These are phyloP conservation scores for Cystobasidium onofrii DNA, from an alignment of 768 basidiomycete genomes.

Conservation along the genomic window DNA sequence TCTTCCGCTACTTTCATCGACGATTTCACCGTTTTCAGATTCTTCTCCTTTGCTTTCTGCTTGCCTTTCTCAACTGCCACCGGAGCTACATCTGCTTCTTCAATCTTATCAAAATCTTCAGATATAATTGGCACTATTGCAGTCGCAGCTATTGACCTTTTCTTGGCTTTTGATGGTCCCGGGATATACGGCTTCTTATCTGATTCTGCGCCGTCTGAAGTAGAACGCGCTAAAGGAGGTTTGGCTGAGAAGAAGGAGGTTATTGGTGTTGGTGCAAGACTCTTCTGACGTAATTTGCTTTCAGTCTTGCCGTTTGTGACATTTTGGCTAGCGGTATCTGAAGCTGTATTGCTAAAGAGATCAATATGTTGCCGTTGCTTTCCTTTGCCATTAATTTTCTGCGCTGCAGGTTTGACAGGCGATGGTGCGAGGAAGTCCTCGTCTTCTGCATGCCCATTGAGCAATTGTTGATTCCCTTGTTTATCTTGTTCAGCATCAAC, in stretches of 20 bases:
- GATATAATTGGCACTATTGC: not conserved
- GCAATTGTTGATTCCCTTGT: not conserved
- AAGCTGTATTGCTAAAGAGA: not conserved
- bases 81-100: not conserved
- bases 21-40: not conserved
- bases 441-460: not conserved
- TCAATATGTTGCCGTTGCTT: slow-evolving; percentile 11
- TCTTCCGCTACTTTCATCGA: not conserved
- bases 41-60: not conserved
- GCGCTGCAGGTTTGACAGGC: slow-evolving; percentile 11
- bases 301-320: not conserved
- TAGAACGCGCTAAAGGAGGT: not conserved
- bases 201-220: not conserved
- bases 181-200: not conserved
- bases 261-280: not conserved
- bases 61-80: not conserved
- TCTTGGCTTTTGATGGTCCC: slow-evolving; percentile 18
- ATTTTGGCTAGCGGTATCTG: not conserved
- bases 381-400: not conserved
- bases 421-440: slow-evolving; percentile 21
- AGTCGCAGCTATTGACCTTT: not conserved
- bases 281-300: not conserved
- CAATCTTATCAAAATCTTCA: slow-evolving; percentile 10
- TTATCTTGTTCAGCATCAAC: not conserved
- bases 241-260: slow-evolving; percentile 8